Evolutionary conservation across 257 asterid genomes (phyloP).

Genomic region (Penstemon davidsonii): DNA sequence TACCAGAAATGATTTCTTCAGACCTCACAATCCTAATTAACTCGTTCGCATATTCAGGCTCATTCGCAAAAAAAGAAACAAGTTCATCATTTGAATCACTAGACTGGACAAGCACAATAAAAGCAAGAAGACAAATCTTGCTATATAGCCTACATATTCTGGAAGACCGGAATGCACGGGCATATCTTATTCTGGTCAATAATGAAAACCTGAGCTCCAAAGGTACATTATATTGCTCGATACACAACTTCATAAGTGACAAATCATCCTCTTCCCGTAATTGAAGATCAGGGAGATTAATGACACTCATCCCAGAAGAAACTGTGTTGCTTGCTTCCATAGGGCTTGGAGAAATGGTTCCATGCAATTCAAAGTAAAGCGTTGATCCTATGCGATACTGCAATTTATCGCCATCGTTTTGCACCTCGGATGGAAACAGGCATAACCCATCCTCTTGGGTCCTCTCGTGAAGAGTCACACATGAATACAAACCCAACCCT

Average conservation of each 20-base stretch:
- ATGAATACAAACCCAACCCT: conserved; percentile 88
- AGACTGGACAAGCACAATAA: conserved; percentile 92
- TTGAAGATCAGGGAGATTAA: conserved; percentile 77
- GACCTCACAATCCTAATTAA: conserved; percentile 86
- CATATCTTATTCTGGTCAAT: conserved; percentile 92
- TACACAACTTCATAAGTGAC: conserved; percentile 70
- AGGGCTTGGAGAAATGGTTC: conserved; percentile 37
- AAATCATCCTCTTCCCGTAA: conserved; percentile 78
- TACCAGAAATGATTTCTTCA: conserved; percentile 77
- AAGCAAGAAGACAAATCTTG: conserved; percentile 89
- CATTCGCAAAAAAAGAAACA: conserved; percentile 89
- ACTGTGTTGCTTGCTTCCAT: conserved; percentile 34
- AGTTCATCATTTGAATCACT: conserved; percentile 94
- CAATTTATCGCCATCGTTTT: conserved; percentile 58
- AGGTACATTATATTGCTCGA: conserved; percentile 71
- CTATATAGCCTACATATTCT: conserved; percentile 85
- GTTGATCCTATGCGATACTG: conserved; percentile 80
- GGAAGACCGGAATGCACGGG: conserved; percentile 85
- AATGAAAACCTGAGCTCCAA: conserved; percentile 78
- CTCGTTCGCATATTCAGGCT: conserved; percentile 91
- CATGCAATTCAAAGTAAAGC: conserved; percentile 79
- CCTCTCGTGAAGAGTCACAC: conserved; percentile 72
- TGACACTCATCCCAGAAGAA: conserved; percentile 58
- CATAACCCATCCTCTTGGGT: conserved; percentile 72
- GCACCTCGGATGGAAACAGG: conserved; percentile 74